Percentiles rank a stretch among this genome's conserved stretches.
These are phyloP conservation scores for Prototheca wickerhamii DNA, from an alignment of 163 green algal genomes.

Conservation along the genomic window DNA sequence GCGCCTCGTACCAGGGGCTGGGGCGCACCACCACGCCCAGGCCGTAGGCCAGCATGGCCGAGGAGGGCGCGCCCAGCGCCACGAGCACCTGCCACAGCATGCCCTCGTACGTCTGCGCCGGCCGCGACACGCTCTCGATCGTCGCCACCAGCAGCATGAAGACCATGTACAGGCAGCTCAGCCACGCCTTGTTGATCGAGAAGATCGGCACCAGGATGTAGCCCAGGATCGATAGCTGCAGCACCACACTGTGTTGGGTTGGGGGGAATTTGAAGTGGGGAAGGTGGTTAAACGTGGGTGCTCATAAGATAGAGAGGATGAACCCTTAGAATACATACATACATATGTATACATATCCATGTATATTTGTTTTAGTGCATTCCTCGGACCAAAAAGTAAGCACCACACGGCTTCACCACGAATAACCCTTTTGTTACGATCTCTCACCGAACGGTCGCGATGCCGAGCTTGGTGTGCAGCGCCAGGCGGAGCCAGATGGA, in stretches of 20 bases:
- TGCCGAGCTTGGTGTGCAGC: constrained; percentile 34
- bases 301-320: background rate
- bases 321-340: background rate
- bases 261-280: background rate
- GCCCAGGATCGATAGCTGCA: constrained; percentile 53
- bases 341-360: too few species aligned
- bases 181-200: constrained; percentile 35
- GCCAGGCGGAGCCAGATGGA: constrained; percentile 34
- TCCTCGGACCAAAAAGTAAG: too few species aligned
- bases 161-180: constrained; percentile 39
- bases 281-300: background rate
- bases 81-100: constrained; percentile 33
- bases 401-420: too few species aligned
- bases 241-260: constrained; percentile 4
- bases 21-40: constrained; percentile 35
- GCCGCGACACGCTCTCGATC: constrained; percentile 40
- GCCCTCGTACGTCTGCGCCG: constrained; percentile 31
- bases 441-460: constrained; percentile 29
- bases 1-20: constrained; percentile 55
- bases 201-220: constrained; percentile 66
- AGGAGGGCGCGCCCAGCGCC: constrained; percentile 24
- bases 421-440: too few species aligned
- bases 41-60: constrained; percentile 37
- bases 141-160: constrained; percentile 54
- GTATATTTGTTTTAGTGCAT: too few species aligned